Base-by-base conservation (phyloP, 352 stramenopile species). In the Blastocystis sp. region DNA sequence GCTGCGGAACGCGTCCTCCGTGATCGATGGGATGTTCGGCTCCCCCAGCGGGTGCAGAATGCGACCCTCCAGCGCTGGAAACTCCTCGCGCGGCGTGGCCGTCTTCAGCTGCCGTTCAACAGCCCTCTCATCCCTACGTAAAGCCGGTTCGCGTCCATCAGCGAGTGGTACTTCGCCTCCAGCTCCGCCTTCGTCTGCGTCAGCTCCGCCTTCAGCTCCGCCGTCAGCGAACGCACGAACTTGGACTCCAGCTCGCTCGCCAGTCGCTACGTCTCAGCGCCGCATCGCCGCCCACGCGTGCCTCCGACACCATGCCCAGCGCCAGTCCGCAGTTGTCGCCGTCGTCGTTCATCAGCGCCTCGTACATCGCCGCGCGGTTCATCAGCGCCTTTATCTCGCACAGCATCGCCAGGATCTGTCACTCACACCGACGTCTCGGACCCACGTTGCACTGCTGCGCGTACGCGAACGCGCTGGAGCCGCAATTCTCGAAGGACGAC, bases 21-120 rank as follows among this genome's bases (percentile, higher is more conserved):
- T 24, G 61, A 73, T 73, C 4, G 27, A 14, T 16, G 61, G 61
- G 61, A 73, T 73, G 18, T 73, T 51, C 21, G 61, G 61, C 61
- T 73, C 61, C 2, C 32, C 36, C 44, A 73, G 34, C 18, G 61
- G 32, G 44, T 73, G 61, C 3, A 73, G 61, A 40, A 73, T 73
- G 21, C 36, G 27, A 1, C n/a, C 61, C n/a, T 73, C 61, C 61
- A 73, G n/a, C 11, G 6, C n/a, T 2, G 61, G 61, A 18, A 73
- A 73, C 6, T 46, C 38, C 8, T 51, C 36, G 7, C 24, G 21
- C 32, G 18, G 18, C 16, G 61, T 29, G 18, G 42, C 32, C 32
- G 46, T 40, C 29, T 73, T 18, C 32, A 73, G 44, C 61, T 73
- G 46, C 8, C 4, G 1, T 21, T 73, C 61, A 73, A 6, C 0